phyloP scores from a whole-genome alignment of 371 early-diverging fungal species.

The Modicella reniformis region DNA sequence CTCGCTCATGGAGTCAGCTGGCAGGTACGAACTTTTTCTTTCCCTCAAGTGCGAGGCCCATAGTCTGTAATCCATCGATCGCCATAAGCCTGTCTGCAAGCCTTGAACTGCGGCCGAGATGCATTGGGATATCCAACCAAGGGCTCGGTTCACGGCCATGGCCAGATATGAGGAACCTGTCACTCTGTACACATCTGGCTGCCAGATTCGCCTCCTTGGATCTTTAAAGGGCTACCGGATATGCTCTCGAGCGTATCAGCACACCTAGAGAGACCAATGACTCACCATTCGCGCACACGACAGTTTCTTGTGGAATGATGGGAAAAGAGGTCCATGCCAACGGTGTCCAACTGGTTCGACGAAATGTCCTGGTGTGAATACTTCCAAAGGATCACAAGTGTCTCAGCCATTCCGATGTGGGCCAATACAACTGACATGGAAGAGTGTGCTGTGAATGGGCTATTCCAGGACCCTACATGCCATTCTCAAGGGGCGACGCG shows the following conservation, averaged over 20 bases:
- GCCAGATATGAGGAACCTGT: neutral
- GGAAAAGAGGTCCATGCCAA: constrained; percentile 2
- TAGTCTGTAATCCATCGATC: constrained; percentile 12
- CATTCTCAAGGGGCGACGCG: constrained; percentile 21
- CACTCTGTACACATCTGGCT: neutral
- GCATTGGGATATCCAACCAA: constrained; percentile 11
- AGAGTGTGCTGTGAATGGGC: constrained; percentile 28
- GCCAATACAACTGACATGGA: constrained; percentile 22
- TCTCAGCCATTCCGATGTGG: constrained; percentile 22
- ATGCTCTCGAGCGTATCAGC: constrained; percentile 16
- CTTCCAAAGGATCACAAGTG: constrained; percentile 37
- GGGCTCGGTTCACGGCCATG: constrained; percentile 3
- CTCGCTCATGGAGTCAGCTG: constrained; percentile 79
- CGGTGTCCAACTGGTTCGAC: constrained; percentile 14
- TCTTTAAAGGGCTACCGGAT: neutral
- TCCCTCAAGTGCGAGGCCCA: constrained; percentile 25
- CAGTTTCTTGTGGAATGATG: neutral
- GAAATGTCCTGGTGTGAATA: constrained; percentile 10
- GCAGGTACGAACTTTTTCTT: constrained; percentile 76
- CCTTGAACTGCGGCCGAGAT: constrained; percentile 8
- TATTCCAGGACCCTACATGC: constrained; percentile 16
- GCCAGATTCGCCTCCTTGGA: constrained; percentile 5
- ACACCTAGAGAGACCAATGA: constrained; percentile 7
- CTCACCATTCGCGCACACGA: constrained; percentile 1
- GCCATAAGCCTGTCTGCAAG: constrained; percentile 20